A percentile compares a stretch with the other conserved stretches of the same genome.
Evolutionary conservation across 257 asterid genomes (phyloP).

Genomic region (Craterostigma plantagineum): DNA sequence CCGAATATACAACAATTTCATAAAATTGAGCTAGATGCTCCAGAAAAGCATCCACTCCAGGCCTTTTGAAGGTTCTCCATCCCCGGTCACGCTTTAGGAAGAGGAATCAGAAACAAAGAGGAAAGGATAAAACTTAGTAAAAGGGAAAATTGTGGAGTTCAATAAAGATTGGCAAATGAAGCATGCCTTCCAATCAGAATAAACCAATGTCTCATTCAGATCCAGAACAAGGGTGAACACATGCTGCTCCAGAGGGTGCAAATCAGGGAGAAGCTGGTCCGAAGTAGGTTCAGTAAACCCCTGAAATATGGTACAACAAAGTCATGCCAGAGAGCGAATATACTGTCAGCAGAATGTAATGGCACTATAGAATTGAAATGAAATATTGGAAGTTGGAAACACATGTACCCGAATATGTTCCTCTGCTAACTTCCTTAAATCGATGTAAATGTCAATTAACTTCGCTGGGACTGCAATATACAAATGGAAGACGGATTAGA

Average conservation of each 20-base stretch:
- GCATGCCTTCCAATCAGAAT: constrained; percentile 77
- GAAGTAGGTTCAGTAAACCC: constrained; percentile 79
- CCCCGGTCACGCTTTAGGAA: constrained; percentile 72
- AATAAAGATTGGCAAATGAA: constrained; percentile 2
- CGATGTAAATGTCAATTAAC: constrained; percentile 52
- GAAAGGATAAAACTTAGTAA: background rate
- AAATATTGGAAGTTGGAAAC: no score
- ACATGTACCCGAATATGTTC: constrained; percentile 65
- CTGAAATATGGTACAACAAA: constrained; percentile 17
- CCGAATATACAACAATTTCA: constrained; percentile 67
- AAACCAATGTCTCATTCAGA: constrained; percentile 66
- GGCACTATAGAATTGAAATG: no score
- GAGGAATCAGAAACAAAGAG: background rate
- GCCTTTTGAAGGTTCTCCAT: constrained; percentile 91
- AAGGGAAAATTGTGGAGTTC: background rate
- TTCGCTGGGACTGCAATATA: constrained; percentile 53
- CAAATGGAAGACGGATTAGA: constrained; percentile 8
- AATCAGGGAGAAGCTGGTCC: constrained; percentile 82
- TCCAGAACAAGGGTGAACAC: constrained; percentile 82
- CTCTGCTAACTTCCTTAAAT: constrained; percentile 56
- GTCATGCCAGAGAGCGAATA: background rate
- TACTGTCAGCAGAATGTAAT: background rate
- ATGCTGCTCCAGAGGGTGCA: constrained; percentile 71
- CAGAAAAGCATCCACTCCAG: constrained; percentile 84
- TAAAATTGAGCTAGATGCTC: constrained; percentile 71